Evolutionary conservation across 1,139 yeast genomes (phyloP).

Genomic region (Candida albicans): DNA sequence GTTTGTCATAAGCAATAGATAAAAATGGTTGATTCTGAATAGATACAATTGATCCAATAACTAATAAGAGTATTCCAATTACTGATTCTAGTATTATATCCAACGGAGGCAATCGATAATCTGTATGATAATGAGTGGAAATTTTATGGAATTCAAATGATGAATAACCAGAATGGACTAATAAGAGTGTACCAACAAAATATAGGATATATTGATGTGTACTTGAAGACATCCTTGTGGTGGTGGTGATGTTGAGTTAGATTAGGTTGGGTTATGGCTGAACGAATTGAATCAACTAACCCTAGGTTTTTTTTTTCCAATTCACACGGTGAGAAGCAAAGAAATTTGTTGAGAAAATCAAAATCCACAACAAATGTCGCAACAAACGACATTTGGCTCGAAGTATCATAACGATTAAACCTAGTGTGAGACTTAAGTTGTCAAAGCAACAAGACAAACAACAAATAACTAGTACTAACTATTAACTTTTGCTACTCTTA

Average conservation of each 20-base stretch:
- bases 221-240: neutral
- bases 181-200: constrained; percentile 32
- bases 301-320: neutral
- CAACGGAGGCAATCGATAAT: constrained; percentile 22
- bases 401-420: no score
- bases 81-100: constrained; percentile 46
- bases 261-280: neutral
- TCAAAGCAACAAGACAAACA: no score
- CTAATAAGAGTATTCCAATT: constrained; percentile 38
- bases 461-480: no score
- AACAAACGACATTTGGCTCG: no score
- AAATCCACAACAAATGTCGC: neutral
- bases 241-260: neutral
- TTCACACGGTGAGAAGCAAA: neutral
- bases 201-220: constrained; percentile 17
- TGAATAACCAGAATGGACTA: constrained; percentile 52
- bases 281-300: neutral
- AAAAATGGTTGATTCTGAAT: constrained; percentile 26
- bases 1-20: constrained; percentile 19
- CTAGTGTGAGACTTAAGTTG: no score
- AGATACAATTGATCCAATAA: constrained; percentile 35
- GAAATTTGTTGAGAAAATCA: no score
- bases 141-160: constrained; percentile 50
- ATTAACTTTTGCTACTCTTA: no score
- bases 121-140: constrained; percentile 13